phyloP scores from a whole-genome alignment of 2,329 filamentous ascomycete species.

The Graphilbum ipis-grandicollis region DNA sequence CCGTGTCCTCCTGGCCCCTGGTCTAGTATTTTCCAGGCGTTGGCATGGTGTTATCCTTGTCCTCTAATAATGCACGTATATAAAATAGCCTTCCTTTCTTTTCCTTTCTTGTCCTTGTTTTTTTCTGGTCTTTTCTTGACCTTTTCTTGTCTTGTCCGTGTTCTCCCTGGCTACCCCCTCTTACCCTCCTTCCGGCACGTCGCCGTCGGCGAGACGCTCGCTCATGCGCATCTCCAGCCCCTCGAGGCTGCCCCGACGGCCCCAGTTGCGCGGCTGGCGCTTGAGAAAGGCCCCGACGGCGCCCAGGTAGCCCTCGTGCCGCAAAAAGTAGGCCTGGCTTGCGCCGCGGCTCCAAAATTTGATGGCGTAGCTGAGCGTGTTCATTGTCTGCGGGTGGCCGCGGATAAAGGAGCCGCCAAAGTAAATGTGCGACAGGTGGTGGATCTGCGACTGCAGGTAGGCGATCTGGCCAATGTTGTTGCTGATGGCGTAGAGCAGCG shows the following conservation, averaged over 20 bases:
- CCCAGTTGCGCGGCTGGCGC: slow-evolving; percentile 81
- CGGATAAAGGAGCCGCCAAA: slow-evolving; percentile 96
- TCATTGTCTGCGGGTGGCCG: slow-evolving; percentile 93
- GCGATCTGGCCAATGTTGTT: slow-evolving; percentile 98
- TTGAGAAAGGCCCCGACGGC: slow-evolving; percentile 89
- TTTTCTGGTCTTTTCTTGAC: not conserved
- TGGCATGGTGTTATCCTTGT: too few relatives aligned
- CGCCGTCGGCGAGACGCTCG: slow-evolving; percentile 3
- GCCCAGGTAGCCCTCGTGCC: slow-evolving; percentile 91
- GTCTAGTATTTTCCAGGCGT: too few relatives aligned
- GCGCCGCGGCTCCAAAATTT: slow-evolving; percentile 86
- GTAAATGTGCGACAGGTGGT: slow-evolving; percentile 82
- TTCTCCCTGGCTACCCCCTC: not conserved
- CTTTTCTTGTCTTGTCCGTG: not conserved
- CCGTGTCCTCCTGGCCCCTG: too few relatives aligned
- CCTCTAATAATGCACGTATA: not conserved
- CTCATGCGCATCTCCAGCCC: slow-evolving; percentile 11
- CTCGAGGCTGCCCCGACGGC: slow-evolving; percentile 62
- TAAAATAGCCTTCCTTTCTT: too few relatives aligned
- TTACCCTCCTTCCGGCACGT: not conserved
- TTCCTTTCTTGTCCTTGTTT: not conserved
- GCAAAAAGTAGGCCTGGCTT: slow-evolving; percentile 89
- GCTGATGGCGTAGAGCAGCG: slow-evolving; percentile 82
- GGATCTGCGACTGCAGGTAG: slow-evolving; percentile 91
- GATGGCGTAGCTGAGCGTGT: slow-evolving; percentile 90